Evolutionary conservation across 2,329 filamentous ascomycete species (phyloP), one percentile per base, ranked within the genome.

Genomic region (Venturia aucupariae): DNA sequence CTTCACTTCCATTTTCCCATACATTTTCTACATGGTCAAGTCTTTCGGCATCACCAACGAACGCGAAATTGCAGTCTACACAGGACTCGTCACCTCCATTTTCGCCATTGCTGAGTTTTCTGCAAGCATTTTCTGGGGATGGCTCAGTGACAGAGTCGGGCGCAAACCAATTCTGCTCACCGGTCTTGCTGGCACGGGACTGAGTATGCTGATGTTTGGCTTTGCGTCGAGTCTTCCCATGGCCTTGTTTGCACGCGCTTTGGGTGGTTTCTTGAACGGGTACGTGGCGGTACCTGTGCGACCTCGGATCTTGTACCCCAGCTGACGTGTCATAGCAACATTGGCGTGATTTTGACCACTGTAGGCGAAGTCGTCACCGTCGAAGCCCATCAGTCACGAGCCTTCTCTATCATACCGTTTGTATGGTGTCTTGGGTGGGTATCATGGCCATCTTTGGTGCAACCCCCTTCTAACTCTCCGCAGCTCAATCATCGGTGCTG

Each of bases 1-100:
- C 6, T 97, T 99, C 82, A 97, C 97, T 91, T 97, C 92, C 63
- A 97, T 97, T 70, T 97, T 99, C 74, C 94, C 94, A 1, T 99
- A 97, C 76, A 92, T 96, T 70, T 97, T 96, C 80, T 93, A 90
- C 80, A 97, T 99, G 94, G 89, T 97, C 70, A 83, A 92, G 71
- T 91, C 92, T 67, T 97, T 97, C 77, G 82, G 90, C 71, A 87
- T 96, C 73, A 90, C 92, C 67, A 86, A 92, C 72, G 81, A 89
- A 67, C 86, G 83, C 70, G 86, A 89, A 73, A 95, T 97, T 69
- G 90, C 92, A 17, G 85, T 97, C 65, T 97, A 96, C 75, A 92
- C 91, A 32, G 93, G 94, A 71, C 90, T 97, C 86, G 92, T 97
- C 67, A 97, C 93, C 0, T 97, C 93, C 3, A 89, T 93, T 8